These are phyloP conservation scores for Zygosaccharomyces bailii DNA, from an alignment of 805 yeast genomes.

Conservation along the genomic window DNA sequence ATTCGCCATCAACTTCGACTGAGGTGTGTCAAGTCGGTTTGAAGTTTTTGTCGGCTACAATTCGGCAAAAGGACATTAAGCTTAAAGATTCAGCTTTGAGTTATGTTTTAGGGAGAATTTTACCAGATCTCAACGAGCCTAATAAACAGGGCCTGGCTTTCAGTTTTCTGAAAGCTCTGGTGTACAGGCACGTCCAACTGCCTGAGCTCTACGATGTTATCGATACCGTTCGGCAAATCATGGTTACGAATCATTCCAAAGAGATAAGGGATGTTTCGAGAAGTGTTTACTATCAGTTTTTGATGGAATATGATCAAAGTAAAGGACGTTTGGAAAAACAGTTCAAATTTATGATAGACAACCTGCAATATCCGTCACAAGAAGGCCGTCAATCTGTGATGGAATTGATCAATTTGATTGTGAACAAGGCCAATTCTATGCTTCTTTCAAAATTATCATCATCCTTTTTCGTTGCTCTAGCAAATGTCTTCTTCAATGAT, in stretches of 20 bases:
- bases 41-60: conserved; percentile 65
- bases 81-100: conserved; percentile 70
- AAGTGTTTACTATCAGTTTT: conserved; percentile 74
- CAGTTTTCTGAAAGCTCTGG: conserved; percentile 73
- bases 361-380: conserved; percentile 78
- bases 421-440: conserved; percentile 60
- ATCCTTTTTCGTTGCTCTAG: conserved; percentile 78
- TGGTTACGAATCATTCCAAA: conserved; percentile 84
- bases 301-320: conserved; percentile 95
- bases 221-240: conserved; percentile 73
- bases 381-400: conserved; percentile 85
- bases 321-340: conserved; percentile 78
- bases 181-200: conserved; percentile 65
- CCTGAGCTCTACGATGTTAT: conserved; percentile 90
- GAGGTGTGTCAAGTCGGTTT: conserved; percentile 79
- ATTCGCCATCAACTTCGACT: conserved; percentile 71
- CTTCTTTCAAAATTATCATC: conserved; percentile 59
- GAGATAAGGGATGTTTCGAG: conserved; percentile 84
- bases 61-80: conserved; percentile 65
- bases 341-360: conserved; percentile 73
- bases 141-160: conserved; percentile 85
- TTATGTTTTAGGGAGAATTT: conserved; percentile 65
- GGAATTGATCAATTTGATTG: conserved; percentile 73
- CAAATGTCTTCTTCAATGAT: conserved; percentile 75
- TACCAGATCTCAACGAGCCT: conserved; percentile 89